Evolutionary conservation across 192 early-diverging fungal genomes (phyloP).

Genomic region (Coemansia sp.): DNA sequence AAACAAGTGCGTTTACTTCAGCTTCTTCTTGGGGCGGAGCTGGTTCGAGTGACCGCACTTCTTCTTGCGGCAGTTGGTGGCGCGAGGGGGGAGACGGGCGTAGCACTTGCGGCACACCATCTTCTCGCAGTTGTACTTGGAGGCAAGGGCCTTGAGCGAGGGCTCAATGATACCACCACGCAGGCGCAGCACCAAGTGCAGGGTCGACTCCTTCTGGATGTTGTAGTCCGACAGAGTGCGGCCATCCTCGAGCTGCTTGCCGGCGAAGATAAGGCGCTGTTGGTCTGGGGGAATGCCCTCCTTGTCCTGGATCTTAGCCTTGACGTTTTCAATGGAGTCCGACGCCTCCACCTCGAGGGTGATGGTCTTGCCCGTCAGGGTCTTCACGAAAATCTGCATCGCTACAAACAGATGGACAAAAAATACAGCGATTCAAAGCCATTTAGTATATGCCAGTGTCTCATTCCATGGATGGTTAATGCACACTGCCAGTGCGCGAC

Average conservation of each 20-base stretch:
- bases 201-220: constrained; percentile 99
- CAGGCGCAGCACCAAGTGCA: constrained; percentile 94
- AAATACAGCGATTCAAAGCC: not conserved
- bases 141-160: constrained; percentile 95
- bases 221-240: constrained; percentile 98
- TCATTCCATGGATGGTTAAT: not conserved
- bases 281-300: constrained; percentile 99
- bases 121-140: constrained; percentile 99
- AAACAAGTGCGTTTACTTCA: constrained; percentile 65
- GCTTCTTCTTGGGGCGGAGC: constrained; percentile 99
- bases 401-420: constrained; percentile 15
- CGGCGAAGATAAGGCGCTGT: constrained; percentile 99
- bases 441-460: not conserved
- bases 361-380: constrained; percentile 82
- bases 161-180: constrained; percentile 99
- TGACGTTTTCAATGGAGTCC: constrained; percentile 91
- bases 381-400: constrained; percentile 90
- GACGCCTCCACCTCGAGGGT: constrained; percentile 89
- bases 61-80: constrained; percentile 99
- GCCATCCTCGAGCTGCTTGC: constrained; percentile 99
- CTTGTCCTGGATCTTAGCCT: constrained; percentile 97
- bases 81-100: constrained; percentile 97
- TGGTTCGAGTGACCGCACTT: constrained; percentile 99
- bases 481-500: not conserved
- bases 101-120: constrained; percentile 99